These are phyloP conservation scores for Venturia effusa DNA, from an alignment of 2,329 filamentous ascomycete species.

Conservation along the genomic window DNA sequence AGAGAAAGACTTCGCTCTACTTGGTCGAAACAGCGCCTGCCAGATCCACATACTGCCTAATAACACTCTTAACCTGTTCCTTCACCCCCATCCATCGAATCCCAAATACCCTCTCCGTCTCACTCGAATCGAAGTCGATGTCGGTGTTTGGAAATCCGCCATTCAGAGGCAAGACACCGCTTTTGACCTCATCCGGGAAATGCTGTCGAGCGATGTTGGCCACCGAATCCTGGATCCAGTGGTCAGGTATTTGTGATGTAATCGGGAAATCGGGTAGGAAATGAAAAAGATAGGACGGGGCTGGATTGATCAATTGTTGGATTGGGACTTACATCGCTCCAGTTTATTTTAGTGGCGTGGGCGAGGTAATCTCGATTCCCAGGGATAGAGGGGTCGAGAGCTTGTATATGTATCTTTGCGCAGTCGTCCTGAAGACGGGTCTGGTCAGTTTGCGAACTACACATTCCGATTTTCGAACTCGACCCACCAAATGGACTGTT, in stretches of 20 bases:
- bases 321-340: neutral
- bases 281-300: too few relatives aligned
- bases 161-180: neutral
- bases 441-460: neutral
- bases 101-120: slow-evolving; percentile 13
- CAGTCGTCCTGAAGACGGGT: neutral
- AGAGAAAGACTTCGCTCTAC: too few relatives aligned
- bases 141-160: neutral
- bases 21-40: too few relatives aligned
- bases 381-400: neutral
- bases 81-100: slow-evolving; percentile 6
- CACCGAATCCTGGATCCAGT: neutral
- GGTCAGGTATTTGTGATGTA: too few relatives aligned
- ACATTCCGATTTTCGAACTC: neutral
- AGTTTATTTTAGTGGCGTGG: neutral
- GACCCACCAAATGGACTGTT: neutral
- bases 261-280: too few relatives aligned
- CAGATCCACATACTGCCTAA: slow-evolving; percentile 13
- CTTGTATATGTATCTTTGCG: neutral
- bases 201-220: neutral
- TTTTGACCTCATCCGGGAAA: slow-evolving; percentile 10
- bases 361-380: neutral
- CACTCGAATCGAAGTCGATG: slow-evolving; percentile 6
- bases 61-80: slow-evolving; percentile 13
- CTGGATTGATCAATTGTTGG: too few relatives aligned